Evolutionary conservation across 2,329 filamentous ascomycete genomes (phyloP), one percentile per base, ranked within the genome.

Genomic region (Colletotrichum tanaceti): DNA sequence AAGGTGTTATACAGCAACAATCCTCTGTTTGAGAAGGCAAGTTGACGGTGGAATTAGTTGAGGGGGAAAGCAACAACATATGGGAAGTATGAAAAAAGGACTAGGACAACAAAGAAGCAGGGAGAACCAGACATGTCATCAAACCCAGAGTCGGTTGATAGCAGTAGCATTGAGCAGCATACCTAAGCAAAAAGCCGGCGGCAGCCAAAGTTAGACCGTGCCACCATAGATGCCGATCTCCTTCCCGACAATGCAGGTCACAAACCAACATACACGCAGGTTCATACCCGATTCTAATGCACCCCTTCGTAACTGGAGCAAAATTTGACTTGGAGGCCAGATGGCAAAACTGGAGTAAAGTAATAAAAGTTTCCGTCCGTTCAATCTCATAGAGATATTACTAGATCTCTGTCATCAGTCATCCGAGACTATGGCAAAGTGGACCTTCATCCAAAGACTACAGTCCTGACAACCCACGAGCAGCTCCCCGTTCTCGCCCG

Each of bases 401-500:
- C 41, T 44, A 16, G n/a, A 38, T 4, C 2, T 14, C n/a, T 1
- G 10, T 32, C 41, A n/a, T 66, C 20, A 66, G 11, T 66, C 66
- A 10, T 80, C 77, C 14, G 81, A 84, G 35, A 88, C 77, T 16
- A 89, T 82, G 10, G 86, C 87, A 80, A 91, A 91, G 58, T 89
- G 83, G 44, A 91, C 87, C 64, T 85, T 84, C 59, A 91, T 76
- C 88, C 88, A 91, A 53, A 91, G 79, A 74, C 89, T 91, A 72
- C 89, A 91, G 73, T 90, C 89, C 64, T 83, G 81, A 73, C 89
- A 91, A 13, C 87, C 89, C 47, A 91, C 88, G 76, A 90, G 82
- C 54, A 91, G 77, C 74, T 89, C 87, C 10, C 89, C 86, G 70
- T 86, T 81, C 58, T 87, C 85, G 53, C 82, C 83, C 46, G 84